Base-by-base conservation (phyloP, 768 basidiomycete genomes). In the Mycena amicta region DNA sequence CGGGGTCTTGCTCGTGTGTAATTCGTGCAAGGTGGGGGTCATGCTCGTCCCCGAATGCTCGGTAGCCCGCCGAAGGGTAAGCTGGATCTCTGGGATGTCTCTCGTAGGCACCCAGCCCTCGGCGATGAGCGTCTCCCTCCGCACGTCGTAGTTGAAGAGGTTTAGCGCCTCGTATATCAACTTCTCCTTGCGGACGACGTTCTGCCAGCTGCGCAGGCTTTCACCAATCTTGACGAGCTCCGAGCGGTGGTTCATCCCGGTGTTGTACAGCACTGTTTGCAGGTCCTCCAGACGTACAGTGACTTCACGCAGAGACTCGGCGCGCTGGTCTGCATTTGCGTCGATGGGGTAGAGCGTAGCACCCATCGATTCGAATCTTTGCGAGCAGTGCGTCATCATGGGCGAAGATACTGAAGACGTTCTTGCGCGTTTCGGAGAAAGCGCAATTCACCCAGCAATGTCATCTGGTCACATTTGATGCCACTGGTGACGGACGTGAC, bases 341-440 rank as follows among this genome's bases (percentile, higher is more conserved):
- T 98, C 96, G 70, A 99, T 97, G 37, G 95, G 93, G 75, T 96
- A 98, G 55, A 98, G 78, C 0, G 94, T 98, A 3, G 89, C 97
- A 33, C 97, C 95, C 90, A 98, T 98, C n/a, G 94, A 96, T 75
- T 98, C 96, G 92, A 69, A 99, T 98, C 82, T 98, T 99, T 62
- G 92, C 83, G 27, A 99, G 85, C 22, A 98, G 79, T 20, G 90
- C 87, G 37, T 92, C 88, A n/a, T 97, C 97, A 66, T 99, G 95
- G 0, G 97, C 97, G 67, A 99, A 99, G 70, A 99, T 98, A 76
- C 98, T 96, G 79, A 99, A 99, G 39, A 98, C 97, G 67, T 98
- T 95, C 83, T 98, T 99, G 78, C 91, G 86, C 22, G 90, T 91
- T 76, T 95, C 92, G n/a, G 75, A n/a, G n/a, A n/a, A n/a, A n/a